phyloP scores from a whole-genome alignment of 2,329 filamentous ascomycete genomes.

The Aspergillus sp. region DNA sequence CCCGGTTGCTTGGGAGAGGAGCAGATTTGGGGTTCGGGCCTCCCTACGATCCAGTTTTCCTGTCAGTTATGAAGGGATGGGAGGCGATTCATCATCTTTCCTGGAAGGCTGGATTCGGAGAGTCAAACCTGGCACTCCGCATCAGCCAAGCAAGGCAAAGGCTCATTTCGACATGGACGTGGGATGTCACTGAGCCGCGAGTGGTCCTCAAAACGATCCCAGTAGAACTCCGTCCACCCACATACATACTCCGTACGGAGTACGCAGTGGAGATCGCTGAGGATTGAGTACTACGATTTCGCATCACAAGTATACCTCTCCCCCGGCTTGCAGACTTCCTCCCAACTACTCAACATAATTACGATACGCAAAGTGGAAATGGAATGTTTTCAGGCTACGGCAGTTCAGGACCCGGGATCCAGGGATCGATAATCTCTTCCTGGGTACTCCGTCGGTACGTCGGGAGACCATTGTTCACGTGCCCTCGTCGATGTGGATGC shows the following conservation, averaged over 20 bases:
- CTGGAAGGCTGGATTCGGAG: background rate
- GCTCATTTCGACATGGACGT: constrained; percentile 5
- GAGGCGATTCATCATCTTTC: background rate
- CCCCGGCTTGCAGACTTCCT: background rate
- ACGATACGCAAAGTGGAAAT: background rate
- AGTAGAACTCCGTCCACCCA: no score
- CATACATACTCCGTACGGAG: background rate
- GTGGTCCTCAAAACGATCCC: no score
- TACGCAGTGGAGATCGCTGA: background rate
- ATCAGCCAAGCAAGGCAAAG: constrained; percentile 2
- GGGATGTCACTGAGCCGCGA: background rate
- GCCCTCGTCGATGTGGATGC: background rate
- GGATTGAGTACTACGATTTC: background rate
- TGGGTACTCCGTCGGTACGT: background rate
- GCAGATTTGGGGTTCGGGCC: constrained; percentile 5
- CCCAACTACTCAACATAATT: background rate
- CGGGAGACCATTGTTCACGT: background rate
- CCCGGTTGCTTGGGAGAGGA: constrained; percentile 17
- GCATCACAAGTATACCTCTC: background rate
- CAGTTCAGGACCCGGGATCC: background rate
- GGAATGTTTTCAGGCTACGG: background rate
- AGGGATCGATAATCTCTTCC: background rate
- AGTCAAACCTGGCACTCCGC: background rate
- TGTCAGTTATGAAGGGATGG: constrained; percentile 27
- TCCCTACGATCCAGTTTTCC: constrained; percentile 24